Percentiles rank a stretch among this genome's conserved stretches.
phyloP scores from a whole-genome alignment of 768 basidiomycete species.

The Xerocomus spinulosus region DNA sequence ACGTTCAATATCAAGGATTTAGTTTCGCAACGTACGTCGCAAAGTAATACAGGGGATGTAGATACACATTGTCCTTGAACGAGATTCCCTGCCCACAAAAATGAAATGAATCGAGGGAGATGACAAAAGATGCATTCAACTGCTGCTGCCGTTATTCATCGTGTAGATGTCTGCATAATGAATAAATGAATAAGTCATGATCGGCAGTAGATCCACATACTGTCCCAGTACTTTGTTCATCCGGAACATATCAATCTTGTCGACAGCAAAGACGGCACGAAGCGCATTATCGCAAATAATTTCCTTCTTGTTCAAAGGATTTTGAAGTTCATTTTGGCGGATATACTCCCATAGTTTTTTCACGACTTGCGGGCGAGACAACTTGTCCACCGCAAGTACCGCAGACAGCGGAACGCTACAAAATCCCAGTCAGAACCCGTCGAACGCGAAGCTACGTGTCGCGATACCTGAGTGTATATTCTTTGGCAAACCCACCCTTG shows the following conservation, averaged over 20 bases:
- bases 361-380: conserved; percentile 87
- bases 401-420: conserved; percentile 67
- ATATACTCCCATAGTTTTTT: conserved; percentile 91
- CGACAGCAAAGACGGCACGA: conserved; percentile 70
- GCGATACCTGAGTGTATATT: conserved; percentile 63
- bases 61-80: conserved; percentile 10
- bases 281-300: conserved; percentile 78
- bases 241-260: conserved; percentile 88
- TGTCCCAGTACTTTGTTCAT: conserved; percentile 90
- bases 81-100: neutral
- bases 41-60: conserved; percentile 6
- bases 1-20: conserved; percentile 4
- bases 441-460: neutral
- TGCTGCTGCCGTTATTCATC: conserved; percentile 15
- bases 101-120: neutral
- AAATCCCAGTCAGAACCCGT: conserved; percentile 5
- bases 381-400: conserved; percentile 58
- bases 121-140: conserved; percentile 6
- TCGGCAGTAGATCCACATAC: conserved; percentile 36
- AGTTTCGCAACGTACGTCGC: conserved; percentile 7
- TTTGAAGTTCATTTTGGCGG: conserved; percentile 75
- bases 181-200: neutral
- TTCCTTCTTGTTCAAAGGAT: conserved; percentile 76
- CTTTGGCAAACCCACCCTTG: conserved; percentile 75
- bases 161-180: conserved; percentile 28